Conservation (phyloP, 805 yeast species). For the Starmerella bacillaris region DNA sequence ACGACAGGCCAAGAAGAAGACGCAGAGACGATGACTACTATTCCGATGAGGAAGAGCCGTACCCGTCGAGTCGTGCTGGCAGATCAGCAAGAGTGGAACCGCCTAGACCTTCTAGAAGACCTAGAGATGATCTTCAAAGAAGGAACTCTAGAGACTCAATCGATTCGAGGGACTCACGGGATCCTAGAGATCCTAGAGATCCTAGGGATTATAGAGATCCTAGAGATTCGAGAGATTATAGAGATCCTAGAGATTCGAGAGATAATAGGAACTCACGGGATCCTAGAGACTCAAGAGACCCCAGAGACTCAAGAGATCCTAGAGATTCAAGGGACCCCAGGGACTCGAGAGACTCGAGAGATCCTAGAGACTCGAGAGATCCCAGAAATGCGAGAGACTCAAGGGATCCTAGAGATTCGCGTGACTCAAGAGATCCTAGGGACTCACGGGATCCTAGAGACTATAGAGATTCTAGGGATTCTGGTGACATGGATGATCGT, state of each 20-base stretch:
- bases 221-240: too few species aligned
- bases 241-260: too few species aligned
- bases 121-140: too few species aligned
- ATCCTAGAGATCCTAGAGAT: background rate
- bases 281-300: too few species aligned
- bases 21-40: slow-evolving; percentile 3
- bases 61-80: background rate
- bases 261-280: too few species aligned
- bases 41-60: slow-evolving; percentile 2
- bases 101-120: too few species aligned
- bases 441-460: background rate
- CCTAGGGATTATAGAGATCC: too few species aligned
- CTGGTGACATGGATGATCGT: background rate
- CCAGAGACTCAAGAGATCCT: too few species aligned
- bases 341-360: background rate
- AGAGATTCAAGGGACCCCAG: too few species aligned
- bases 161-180: background rate
- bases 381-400: background rate
- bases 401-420: background rate
- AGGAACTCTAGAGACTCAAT: background rate
- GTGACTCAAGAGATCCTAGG: slow-evolving; percentile 1
- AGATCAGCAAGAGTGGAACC: background rate
- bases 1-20: background rate
- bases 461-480: background rate
- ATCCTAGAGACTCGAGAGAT: background rate